Percentiles rank a stretch among this genome's conserved stretches.
phyloP scores from a whole-genome alignment of 495 filamentous ascomycete species.

The Evernia prunastri region DNA sequence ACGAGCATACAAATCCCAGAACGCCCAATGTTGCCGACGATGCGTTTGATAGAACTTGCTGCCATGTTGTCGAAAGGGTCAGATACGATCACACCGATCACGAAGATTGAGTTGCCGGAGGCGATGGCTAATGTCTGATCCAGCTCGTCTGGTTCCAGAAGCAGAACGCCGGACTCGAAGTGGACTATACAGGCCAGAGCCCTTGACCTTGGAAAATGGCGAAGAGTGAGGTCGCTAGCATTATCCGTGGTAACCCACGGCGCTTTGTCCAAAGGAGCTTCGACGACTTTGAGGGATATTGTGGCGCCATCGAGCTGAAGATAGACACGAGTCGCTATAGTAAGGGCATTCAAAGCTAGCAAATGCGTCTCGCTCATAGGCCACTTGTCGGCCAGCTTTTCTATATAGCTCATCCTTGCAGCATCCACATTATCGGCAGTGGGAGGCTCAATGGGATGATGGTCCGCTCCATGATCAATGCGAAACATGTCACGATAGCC shows the following conservation, averaged over 20 bases:
- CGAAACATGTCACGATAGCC: not conserved
- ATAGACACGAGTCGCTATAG: constrained; percentile 14
- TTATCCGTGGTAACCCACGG: not conserved
- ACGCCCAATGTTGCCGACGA: constrained; percentile 23
- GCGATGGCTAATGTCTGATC: constrained; percentile 22
- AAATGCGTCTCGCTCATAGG: not conserved
- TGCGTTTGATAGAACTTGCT: constrained; percentile 3
- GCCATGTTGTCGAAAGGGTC: constrained; percentile 16
- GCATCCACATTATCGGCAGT: not conserved
- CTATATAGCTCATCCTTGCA: not conserved
- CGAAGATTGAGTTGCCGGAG: constrained; percentile 24
- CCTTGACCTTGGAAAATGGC: not conserved
- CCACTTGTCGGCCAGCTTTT: not conserved
- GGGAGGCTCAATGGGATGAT: not conserved
- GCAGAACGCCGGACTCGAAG: constrained; percentile 14
- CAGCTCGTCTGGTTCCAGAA: constrained; percentile 13
- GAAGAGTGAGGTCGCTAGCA: not conserved
- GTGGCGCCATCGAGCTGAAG: constrained; percentile 10
- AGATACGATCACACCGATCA: constrained; percentile 18
- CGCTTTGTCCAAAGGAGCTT: constrained; percentile 11
- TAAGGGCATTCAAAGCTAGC: constrained; percentile 4
- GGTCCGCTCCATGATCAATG: not conserved
- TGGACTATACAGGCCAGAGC: constrained; percentile 18
- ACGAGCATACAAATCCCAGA: constrained; percentile 22
- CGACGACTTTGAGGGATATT: constrained; percentile 20